Base-by-base conservation (phyloP, 1,139 yeast genomes). In the Barnettozyma hawaiiensis region DNA sequence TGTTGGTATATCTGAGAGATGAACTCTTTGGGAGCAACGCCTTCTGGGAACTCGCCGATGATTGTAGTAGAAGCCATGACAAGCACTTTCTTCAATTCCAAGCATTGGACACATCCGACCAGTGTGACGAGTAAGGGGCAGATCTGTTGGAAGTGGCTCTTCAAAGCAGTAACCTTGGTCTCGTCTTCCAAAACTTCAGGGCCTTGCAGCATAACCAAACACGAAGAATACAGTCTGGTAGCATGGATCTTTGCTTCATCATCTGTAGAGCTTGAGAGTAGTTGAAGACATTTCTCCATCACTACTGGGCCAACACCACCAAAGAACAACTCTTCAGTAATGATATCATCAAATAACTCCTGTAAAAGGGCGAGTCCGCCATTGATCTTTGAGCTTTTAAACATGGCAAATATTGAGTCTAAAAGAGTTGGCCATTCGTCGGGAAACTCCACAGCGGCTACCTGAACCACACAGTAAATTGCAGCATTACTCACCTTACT, bases 351-450 rank as follows among this genome's bases (percentile, higher is more conserved):
- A 50, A 89, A 81, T 27, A 92, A 70, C 47, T 90, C 97, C 51
- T 77, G 79, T 49, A 92, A 66, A 16, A 89, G 80, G 2, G 75
- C 63, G 44, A 90, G 62, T 0, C 90, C 87, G 8, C 95, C 95
- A 34, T 81, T 63, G 27, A 78, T 23, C 6, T 35, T 29, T 11
- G 65, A 60, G 28, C 64, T 59, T 5, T 76, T 64, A 11, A 60
- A 46, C 27, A 69, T 56, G 39, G 69, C 64, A 16, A 77, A 76
- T 39, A 85, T 59, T 12, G 62, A 57, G 18, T 66, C 64, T 45
- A 90, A 60, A 37, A 92, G 67, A 24, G 71, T 73, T 0, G 97
- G 96, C 97, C 97, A 92, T 58, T 87, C 95, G 55, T 92, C 97
- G 0, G 98, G 98, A 58, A 78, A 90, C 57, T 92, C 98, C 1